Evolutionary conservation across 306 rosid species (phyloP), one percentile per base, ranked within the genome.

Genomic region (Medicago arabica): DNA sequence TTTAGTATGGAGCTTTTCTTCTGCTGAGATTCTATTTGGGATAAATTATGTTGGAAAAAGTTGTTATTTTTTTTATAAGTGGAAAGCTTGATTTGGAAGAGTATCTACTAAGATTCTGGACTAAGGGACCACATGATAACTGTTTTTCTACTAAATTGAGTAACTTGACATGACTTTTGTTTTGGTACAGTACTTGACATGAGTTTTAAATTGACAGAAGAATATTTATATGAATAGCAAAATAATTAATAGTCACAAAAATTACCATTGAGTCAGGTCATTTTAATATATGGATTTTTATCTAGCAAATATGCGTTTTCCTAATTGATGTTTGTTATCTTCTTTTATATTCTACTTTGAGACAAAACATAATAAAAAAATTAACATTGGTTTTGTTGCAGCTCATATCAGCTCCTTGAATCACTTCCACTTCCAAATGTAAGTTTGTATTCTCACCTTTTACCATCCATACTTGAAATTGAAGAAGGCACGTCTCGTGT

Each of bases 371-470:
- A 70, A 18, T 75, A 68, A 68, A 65, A 13, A 71, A 74, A 71
- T 60, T 67, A 67, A 69, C 41, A 50, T 83, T 68, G 74, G 58
- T 71, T 80, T 91, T 57, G 8, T 78, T 69, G 86, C 93, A 91
- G 98, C 85, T 86, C 93, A 74, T 88, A 91, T 77, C 98, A 93
- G 85, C 91, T 91, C 60, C 75, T 91, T 82, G 98, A 93, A 80
- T 74, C 91, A 59, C 98, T 91, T 49, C 90, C 88, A 58, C 96
- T 93, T 71, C 96, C 97, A 71, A 91, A 93, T 77, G 98, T 93
- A 84, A 87, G 91, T 75, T 40, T 66, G n/a, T 31, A 54, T 19
- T 54, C 75, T 54, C 63, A 39, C 72, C 58, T 28, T 65, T 28
- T 10, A 43, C 14, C 47, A 9, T 3, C 1, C 46, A 41, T 11